A percentile compares a stretch with the other conserved stretches of the same genome.
Conservation (phyloP, 768 basidiomycete species). For the Leccinum obscurum region DNA sequence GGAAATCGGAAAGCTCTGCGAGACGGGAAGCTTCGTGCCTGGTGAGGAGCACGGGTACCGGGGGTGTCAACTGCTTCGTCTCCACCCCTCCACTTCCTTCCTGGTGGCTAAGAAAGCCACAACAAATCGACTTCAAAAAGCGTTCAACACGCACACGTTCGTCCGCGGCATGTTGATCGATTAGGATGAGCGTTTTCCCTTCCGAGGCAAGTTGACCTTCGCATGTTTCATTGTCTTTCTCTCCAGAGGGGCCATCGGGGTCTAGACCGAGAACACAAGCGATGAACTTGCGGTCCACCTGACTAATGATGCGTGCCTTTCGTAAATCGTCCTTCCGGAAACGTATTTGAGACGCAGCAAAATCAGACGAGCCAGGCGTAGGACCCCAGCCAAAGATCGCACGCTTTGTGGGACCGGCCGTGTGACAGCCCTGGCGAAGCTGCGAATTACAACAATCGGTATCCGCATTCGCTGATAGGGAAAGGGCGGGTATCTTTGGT, state of each 20-base stretch:
- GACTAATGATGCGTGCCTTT: constrained; percentile 64
- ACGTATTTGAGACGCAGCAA: constrained; percentile 28
- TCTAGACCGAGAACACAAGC: constrained; percentile 57
- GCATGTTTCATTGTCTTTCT: constrained; percentile 14
- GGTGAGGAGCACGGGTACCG: constrained; percentile 65
- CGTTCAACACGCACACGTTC: constrained; percentile 91
- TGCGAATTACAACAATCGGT: constrained; percentile 12
- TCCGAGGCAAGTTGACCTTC: constrained; percentile 19
- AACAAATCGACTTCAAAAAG: constrained; percentile 74
- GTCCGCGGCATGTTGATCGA: constrained; percentile 99
- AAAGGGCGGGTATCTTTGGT: constrained; percentile 44
- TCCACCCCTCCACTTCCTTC: constrained; percentile 38
- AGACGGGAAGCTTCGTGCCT: constrained; percentile 58
- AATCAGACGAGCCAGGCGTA: constrained; percentile 15
- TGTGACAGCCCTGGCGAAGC: constrained; percentile 15
- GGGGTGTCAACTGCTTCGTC: constrained; percentile 48
- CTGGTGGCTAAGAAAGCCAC: constrained; percentile 54
- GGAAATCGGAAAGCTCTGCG: constrained; percentile 39
- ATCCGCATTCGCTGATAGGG: constrained; percentile 13
- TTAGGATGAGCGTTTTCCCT: constrained; percentile 56
- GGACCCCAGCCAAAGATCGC: constrained; percentile 8
- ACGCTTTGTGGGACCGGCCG: constrained; percentile 9
- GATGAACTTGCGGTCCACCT: constrained; percentile 92
- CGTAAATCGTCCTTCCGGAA: constrained; percentile 57
- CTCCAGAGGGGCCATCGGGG: constrained; percentile 14